A percentile compares a stretch with the other conserved stretches of the same genome.
phyloP scores from a whole-genome alignment of 192 early-diverging fungal genomes.

The Mortierella hygrophila region DNA sequence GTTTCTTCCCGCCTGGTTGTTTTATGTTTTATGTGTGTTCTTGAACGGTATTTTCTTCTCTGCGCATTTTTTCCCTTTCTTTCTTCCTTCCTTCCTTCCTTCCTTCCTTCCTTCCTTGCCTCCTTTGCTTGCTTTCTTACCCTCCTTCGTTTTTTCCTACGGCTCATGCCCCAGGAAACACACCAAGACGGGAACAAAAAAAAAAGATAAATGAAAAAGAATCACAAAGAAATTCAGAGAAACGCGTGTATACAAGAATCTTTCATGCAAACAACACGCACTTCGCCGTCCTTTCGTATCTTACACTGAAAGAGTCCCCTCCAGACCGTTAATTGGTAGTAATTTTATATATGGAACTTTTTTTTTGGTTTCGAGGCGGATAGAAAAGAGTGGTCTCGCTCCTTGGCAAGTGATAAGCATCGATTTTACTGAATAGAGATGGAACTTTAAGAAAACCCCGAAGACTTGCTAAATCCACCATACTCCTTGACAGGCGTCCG shows the following conservation, averaged over 20 bases:
- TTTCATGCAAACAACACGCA: background rate
- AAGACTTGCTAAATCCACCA: constrained; percentile 19
- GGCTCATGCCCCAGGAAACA: background rate
- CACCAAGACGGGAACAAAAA: background rate
- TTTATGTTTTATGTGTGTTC: background rate
- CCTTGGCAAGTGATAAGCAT: too few relatives aligned
- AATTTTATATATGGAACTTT: too few relatives aligned
- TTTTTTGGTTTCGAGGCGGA: too few relatives aligned
- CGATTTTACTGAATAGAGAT: background rate
- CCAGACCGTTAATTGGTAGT: too few relatives aligned
- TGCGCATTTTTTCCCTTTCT: background rate
- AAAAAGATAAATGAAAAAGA: background rate
- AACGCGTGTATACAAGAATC: background rate
- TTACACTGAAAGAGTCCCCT: too few relatives aligned
- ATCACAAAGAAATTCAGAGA: background rate
- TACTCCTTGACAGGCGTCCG: constrained; percentile 42
- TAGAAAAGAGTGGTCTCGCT: too few relatives aligned
- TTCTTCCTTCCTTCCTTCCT: background rate
- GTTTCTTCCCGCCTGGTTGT: background rate
- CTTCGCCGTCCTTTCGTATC: too few relatives aligned
- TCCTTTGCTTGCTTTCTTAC: too few relatives aligned
- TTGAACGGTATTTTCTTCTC: background rate
- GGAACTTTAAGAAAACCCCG: background rate
- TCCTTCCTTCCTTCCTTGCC: background rate
- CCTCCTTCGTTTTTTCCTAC: too few relatives aligned